Evolutionary conservation across 306 rosid species (phyloP).

Genomic region (Quercus berberidifolia): DNA sequence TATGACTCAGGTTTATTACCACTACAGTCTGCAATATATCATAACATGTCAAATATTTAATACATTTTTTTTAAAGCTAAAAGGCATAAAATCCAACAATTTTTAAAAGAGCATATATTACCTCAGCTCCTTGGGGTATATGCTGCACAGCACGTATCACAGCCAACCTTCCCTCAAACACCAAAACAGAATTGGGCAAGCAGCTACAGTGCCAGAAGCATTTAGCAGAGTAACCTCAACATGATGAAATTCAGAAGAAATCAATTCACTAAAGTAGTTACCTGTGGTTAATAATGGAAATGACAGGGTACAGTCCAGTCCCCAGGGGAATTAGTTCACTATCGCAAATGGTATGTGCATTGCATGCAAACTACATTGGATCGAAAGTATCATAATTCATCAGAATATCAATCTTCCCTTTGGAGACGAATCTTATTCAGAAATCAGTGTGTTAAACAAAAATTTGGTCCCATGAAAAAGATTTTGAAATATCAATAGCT

Average conservation of each 20-base stretch:
- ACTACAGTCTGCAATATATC: neutral
- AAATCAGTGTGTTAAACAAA: neutral
- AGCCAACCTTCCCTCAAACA: conserved; percentile 80
- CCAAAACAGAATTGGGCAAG: conserved; percentile 76
- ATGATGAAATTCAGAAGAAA: conserved; percentile 10
- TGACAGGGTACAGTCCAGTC: conserved; percentile 83
- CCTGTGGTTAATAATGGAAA: conserved; percentile 96
- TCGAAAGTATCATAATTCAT: conserved; percentile 18
- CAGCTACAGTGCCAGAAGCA: conserved; percentile 45
- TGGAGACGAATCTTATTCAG: neutral
- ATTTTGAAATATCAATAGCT: neutral
- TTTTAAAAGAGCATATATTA: conserved; percentile 18
- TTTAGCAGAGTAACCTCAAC: conserved; percentile 28
- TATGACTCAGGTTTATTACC: neutral
- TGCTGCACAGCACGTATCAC: conserved; percentile 75
- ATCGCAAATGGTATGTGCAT: conserved; percentile 94
- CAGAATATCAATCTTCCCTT: conserved; percentile 10
- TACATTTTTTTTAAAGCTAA: neutral
- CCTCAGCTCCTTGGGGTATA: conserved; percentile 75
- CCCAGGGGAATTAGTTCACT: conserved; percentile 89
- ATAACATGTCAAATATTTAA: neutral
- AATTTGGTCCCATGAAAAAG: neutral
- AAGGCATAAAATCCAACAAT: neutral
- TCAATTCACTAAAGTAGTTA: conserved; percentile 24
- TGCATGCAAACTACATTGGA: conserved; percentile 84